phyloP scores from a whole-genome alignment of 768 basidiomycete species.

The Pilatotrama ljubarskyi region DNA sequence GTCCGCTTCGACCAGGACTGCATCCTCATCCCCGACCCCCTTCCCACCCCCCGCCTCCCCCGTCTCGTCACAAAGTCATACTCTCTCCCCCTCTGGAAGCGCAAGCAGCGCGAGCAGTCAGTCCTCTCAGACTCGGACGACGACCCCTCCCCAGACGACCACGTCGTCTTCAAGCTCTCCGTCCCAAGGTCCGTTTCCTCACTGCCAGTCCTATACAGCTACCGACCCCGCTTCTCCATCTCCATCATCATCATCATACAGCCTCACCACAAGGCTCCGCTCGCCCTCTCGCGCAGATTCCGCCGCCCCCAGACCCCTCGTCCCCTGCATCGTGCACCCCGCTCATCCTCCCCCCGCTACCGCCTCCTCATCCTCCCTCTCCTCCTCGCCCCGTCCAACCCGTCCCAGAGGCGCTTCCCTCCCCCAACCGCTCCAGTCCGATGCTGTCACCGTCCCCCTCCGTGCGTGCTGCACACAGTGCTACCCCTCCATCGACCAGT shows the following conservation, averaged over 20 bases:
- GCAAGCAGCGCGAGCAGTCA: slow-evolving; percentile 29
- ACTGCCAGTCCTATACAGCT: not conserved
- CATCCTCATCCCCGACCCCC: slow-evolving; percentile 67
- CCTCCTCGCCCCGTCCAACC: slow-evolving; percentile 9
- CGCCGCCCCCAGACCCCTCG: slow-evolving; percentile 33
- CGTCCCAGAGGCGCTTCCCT: slow-evolving; percentile 20
- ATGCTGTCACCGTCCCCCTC: slow-evolving; percentile 59
- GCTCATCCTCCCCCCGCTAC: slow-evolving; percentile 19
- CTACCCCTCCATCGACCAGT: slow-evolving; percentile 56
- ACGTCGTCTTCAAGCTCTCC: slow-evolving; percentile 59
- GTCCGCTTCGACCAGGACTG: slow-evolving; percentile 78
- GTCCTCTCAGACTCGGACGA: slow-evolving; percentile 24
- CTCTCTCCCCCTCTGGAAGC: slow-evolving; percentile 68
- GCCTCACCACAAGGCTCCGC: slow-evolving; percentile 25
- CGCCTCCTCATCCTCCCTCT: slow-evolving; percentile 15
- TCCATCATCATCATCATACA: slow-evolving; percentile 4
- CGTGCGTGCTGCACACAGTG: slow-evolving; percentile 73
- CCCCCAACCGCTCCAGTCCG: slow-evolving; percentile 26
- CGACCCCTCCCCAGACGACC: slow-evolving; percentile 36
- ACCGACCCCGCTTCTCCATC: slow-evolving; percentile 1
- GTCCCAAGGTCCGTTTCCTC: slow-evolving; percentile 53
- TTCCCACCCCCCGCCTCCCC: slow-evolving; percentile 43
- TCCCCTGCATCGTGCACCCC: slow-evolving; percentile 58
- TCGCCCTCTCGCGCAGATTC: slow-evolving; percentile 43
- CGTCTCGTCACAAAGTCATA: slow-evolving; percentile 64